Percentiles rank a stretch among this genome's conserved stretches.
These are phyloP conservation scores for Podospora fimiseda DNA, from an alignment of 495 filamentous ascomycete species.

Conservation along the genomic window DNA sequence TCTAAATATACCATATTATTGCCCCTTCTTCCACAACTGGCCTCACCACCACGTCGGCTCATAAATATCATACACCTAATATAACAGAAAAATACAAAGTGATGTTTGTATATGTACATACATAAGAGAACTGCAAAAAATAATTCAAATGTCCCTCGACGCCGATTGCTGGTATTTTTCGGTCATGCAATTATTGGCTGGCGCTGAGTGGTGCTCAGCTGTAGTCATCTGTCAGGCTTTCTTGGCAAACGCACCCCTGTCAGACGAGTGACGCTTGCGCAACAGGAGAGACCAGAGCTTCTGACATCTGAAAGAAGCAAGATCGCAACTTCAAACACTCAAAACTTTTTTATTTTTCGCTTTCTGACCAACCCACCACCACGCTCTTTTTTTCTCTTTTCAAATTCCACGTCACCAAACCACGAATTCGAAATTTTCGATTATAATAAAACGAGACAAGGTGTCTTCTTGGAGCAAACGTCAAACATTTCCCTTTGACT, in stretches of 20 bases:
- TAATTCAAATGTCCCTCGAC: not conserved
- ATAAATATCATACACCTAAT: too few relatives aligned
- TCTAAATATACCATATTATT: too few relatives aligned
- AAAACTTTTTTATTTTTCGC: not conserved
- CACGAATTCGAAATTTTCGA: too few relatives aligned
- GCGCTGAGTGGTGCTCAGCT: not conserved
- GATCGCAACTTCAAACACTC: constrained; percentile 24
- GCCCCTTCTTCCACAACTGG: too few relatives aligned
- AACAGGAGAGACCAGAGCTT: constrained; percentile 9
- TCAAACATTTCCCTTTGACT: too few relatives aligned
- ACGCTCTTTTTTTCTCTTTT: constrained; percentile 2
- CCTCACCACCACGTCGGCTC: too few relatives aligned
- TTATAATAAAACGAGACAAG: too few relatives aligned
- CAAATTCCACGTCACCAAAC: too few relatives aligned
- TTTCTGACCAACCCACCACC: not conserved
- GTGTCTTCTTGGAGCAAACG: too few relatives aligned
- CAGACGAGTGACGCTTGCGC: not conserved
- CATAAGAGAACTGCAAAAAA: too few relatives aligned
- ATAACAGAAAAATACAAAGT: too few relatives aligned
- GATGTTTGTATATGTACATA: too few relatives aligned
- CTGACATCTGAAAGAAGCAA: constrained; percentile 23
- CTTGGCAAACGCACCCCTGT: not conserved
- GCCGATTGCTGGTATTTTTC: not conserved
- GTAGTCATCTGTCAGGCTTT: not conserved
- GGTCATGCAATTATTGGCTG: not conserved